Evolutionary conservation across 306 rosid species (phyloP), one percentile per base, ranked within the genome.

Genomic region (Comarum palustre): DNA sequence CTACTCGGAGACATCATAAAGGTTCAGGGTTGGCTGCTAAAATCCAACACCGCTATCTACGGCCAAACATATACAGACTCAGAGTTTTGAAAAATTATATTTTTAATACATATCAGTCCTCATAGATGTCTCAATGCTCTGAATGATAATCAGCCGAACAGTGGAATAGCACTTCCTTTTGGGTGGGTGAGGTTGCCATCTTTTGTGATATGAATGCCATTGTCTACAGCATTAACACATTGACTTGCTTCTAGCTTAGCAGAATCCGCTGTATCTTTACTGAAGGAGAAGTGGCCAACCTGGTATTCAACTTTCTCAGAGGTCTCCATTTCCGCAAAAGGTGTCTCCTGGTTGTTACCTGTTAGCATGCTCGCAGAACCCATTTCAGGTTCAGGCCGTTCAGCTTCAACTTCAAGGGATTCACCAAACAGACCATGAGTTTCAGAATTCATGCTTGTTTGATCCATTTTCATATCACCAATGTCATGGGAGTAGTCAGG

Each of bases 301-400:
- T 62, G 43, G 45, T 41, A 62, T 73, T 77, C 48, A 79, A 72
- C 78, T 46, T 66, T 43, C 87, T 82, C 13, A 83, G 83, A 62
- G n/a, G 81, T 60, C 78, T 73, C 84, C 66, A 73, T 78, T 45
- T 47, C 78, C 3, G 64, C 63, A 39, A 58, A 76, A 45, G 54
- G 68, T 62, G 72, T 74, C 72, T 73, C 79, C 22, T 39, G 68
- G 46, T 66, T 47, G 43, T 58, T 78, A 41, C 82, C 71, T 45
- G 72, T 51, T 29, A 46, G 77, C 11, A 43, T 60, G 48, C 67
- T 79, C 36, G 66, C 82, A 58, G 69, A 34, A 59, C 72, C 64
- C 48, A 31, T 29, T 59, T 13, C 39, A 59, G 39, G 39, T 59
- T 59, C n/a, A n/a, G n/a, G n/a, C n/a, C n/a, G n/a, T n/a, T n/a